Evolutionary conservation across 257 asterid species (phyloP).

Genomic region (Mitragyna speciosa): DNA sequence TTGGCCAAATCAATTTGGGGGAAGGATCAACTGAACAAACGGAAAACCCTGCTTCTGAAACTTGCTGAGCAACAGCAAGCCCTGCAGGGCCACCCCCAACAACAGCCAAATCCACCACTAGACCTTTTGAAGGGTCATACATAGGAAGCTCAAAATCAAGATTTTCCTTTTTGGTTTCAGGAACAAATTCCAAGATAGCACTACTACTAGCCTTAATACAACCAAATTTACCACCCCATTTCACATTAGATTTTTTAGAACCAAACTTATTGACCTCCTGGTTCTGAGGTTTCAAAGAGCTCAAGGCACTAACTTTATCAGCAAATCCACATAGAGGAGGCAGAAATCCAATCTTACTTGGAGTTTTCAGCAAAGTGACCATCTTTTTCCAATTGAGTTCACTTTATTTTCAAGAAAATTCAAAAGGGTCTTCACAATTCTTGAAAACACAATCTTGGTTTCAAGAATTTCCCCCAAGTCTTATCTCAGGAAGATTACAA

Average conservation of each 20-base stretch:
- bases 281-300: constrained; percentile 52
- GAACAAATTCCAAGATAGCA: constrained; percentile 87
- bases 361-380: constrained; percentile 78
- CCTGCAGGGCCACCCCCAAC: constrained; percentile 99
- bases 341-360: constrained; percentile 69
- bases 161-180: constrained; percentile 85
- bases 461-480: constrained; percentile 15
- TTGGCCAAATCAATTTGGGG: constrained; percentile 92
- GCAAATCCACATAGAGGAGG: constrained; percentile 60
- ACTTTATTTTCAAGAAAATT: constrained; percentile 10
- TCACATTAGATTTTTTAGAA: constrained; percentile 39
- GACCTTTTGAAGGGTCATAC: constrained; percentile 67
- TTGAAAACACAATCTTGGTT: constrained; percentile 24
- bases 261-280: constrained; percentile 37
- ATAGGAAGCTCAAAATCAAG: constrained; percentile 93
- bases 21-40: constrained; percentile 94
- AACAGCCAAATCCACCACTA: constrained; percentile 81
- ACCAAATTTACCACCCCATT: constrained; percentile 29
- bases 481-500: constrained; percentile 7
- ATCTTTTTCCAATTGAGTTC: constrained; percentile 29
- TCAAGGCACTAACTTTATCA: constrained; percentile 49
- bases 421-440: constrained; percentile 19
- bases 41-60: constrained; percentile 90
- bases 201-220: constrained; percentile 55
- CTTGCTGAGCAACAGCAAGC: constrained; percentile 97